Conservation (phyloP, 169 alveolate genomes). For the Eimeria zaria region DNA sequence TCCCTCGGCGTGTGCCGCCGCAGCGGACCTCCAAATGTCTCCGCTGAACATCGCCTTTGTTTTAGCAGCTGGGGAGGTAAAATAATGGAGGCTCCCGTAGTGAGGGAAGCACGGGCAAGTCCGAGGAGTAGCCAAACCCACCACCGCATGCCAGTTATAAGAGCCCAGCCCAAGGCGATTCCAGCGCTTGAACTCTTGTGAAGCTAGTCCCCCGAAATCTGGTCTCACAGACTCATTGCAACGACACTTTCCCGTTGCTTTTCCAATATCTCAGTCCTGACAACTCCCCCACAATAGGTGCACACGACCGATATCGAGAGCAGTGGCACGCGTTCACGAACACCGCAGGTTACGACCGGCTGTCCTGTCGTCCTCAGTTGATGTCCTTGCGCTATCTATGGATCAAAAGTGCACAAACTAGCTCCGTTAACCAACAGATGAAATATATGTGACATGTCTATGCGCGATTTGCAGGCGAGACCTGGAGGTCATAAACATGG, state of each 20-base stretch:
- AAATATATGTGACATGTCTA: neutral
- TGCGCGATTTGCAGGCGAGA: neutral
- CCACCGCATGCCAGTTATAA: conserved; percentile 23
- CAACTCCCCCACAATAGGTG: neutral
- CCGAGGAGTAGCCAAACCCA: conserved; percentile 18
- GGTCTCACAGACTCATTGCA: neutral
- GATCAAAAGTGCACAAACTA: neutral
- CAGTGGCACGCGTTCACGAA: neutral
- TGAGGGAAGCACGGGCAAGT: conserved; percentile 39
- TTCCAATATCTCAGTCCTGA: neutral
- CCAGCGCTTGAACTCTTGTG: neutral
- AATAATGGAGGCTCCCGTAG: conserved; percentile 1
- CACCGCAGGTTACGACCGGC: neutral
- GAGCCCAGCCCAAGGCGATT: neutral
- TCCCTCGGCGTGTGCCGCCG: neutral
- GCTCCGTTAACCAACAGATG: neutral
- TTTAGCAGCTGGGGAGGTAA: neutral
- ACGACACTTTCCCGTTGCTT: neutral
- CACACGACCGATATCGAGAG: neutral
- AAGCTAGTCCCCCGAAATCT: neutral
- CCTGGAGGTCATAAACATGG: neutral
- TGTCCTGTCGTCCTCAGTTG: neutral
- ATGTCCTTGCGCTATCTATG: neutral
- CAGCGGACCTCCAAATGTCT: neutral
- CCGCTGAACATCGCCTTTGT: neutral